Base-by-base conservation (phyloP, 2,329 filamentous ascomycete genomes). In the Sclerotinia trifoliorum region DNA sequence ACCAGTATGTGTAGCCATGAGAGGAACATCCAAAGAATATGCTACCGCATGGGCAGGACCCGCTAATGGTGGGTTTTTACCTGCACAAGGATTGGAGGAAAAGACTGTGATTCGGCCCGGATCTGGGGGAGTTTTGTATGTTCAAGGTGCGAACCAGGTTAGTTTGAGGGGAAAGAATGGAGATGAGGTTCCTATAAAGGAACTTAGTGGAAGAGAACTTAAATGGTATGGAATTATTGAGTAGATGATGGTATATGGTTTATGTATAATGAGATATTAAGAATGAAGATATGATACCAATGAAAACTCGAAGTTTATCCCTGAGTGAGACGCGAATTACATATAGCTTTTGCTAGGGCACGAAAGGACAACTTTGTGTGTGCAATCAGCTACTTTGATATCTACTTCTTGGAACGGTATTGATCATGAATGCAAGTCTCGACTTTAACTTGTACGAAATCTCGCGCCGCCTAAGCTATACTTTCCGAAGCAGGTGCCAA, bases 51-150 rank as follows among this genome's bases (percentile, higher is more conserved):
- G 62, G 62, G 51, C n/a, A 6, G 62, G 62, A 29, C 5, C 42
- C 56, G 42, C 35, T 2, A 26, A 68, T n/a, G 52, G 42, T 3
- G 46, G 61, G n/a, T 64, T 64, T 35, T 29, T 67, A 21, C 51
- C 66, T 11, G 64, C 51, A 21, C 51, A 68, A 11, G 24, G 21
- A 32, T 39, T 54, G 19, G 62, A 17, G 44, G 19, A 24, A 5
- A 54, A 57, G 15, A 2, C 8, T 19, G 35, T n/a, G 24, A 35
- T 24, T 61, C 42, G 51, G 1, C 29, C 63, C 46, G 65, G 44
- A 3, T 67, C 66, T 35, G 70, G 60, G 6, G 69, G 68, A 15
- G 70, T 58, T 26, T 54, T 74, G 32, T 74, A 72, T 72, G 71
- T 63, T 7, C 71, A 68, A 66, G 71, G 73, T 21, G 64, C 19